Percentiles rank a stretch among this genome's conserved stretches.
Conservation (phyloP, 1,139 yeast genomes). For the Debaryomycetaceae sp. region DNA sequence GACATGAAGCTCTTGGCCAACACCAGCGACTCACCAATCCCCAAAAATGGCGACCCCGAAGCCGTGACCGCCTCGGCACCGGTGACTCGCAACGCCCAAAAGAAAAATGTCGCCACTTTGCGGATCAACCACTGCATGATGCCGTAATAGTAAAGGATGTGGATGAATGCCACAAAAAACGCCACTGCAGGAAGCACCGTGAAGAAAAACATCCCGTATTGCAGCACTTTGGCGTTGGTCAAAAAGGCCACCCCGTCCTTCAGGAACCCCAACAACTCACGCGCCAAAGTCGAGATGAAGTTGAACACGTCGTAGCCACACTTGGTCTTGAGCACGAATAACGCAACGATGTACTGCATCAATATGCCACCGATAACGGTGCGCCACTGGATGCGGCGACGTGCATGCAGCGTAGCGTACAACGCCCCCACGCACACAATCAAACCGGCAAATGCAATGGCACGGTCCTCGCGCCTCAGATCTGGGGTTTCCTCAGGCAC, state of each 20-base stretch:
- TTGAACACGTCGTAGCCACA: constrained; percentile 62
- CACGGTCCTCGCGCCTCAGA: constrained; percentile 51
- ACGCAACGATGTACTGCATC: constrained; percentile 58
- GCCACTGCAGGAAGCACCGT: constrained; percentile 60
- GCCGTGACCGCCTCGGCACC: constrained; percentile 71
- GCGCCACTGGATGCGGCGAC: constrained; percentile 51
- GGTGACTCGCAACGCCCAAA: constrained; percentile 57
- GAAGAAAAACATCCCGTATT: constrained; percentile 49
- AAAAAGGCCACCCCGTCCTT: constrained; percentile 61
- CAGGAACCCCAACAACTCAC: constrained; percentile 58
- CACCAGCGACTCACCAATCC: constrained; percentile 66
- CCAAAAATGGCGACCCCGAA: constrained; percentile 67
- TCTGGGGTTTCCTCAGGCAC: constrained; percentile 48
- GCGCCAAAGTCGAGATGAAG: constrained; percentile 57
- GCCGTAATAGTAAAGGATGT: constrained; percentile 59
- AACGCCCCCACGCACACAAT: constrained; percentile 45
- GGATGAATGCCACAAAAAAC: constrained; percentile 62
- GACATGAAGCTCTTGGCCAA: constrained; percentile 61
- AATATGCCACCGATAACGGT: constrained; percentile 61
- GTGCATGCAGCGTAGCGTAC: constrained; percentile 44
- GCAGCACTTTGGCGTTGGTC: constrained; percentile 37
- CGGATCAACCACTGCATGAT: constrained; percentile 58
- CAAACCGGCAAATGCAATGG: constrained; percentile 56
- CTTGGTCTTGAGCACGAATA: constrained; percentile 58
- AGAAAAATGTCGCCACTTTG: constrained; percentile 57